A percentile compares a stretch with the other conserved stretches of the same genome.
phyloP scores from a whole-genome alignment of 768 basidiomycete genomes.

The Tephrocybe sp. region DNA sequence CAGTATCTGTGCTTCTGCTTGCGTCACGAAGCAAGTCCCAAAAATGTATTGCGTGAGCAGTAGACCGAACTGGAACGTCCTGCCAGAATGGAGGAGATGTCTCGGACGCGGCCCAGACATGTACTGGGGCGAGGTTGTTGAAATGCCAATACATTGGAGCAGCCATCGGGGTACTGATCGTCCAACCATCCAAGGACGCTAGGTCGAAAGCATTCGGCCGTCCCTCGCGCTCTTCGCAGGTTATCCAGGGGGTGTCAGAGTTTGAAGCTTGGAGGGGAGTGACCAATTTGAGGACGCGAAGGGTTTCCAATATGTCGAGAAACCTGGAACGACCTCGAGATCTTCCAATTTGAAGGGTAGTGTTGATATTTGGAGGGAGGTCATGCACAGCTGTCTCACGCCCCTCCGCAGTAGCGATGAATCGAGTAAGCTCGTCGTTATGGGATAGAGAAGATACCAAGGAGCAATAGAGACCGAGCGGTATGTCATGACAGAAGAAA shows the following conservation, averaged over 20 bases:
- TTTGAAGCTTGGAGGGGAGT: conserved; percentile 51
- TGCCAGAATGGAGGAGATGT: conserved; percentile 53
- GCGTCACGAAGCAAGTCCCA: conserved; percentile 58
- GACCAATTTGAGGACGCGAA: conserved; percentile 56
- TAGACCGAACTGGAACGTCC: conserved; percentile 37
- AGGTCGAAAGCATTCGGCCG: conserved; percentile 46
- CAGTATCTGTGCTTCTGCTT: conserved; percentile 35
- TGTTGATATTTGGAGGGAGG: conserved; percentile 48
- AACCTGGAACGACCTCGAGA: conserved; percentile 58
- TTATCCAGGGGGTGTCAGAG: conserved; percentile 39
- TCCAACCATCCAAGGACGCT: conserved; percentile 42
- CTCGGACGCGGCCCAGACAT: conserved; percentile 57
- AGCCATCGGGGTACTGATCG: conserved; percentile 36
- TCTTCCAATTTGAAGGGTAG: conserved; percentile 54
- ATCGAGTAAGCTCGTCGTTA: conserved; percentile 52
- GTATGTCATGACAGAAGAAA: conserved; percentile 62
- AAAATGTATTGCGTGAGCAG: conserved; percentile 39
- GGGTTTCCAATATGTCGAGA: conserved; percentile 56
- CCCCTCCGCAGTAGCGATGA: conserved; percentile 48
- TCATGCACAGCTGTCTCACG: conserved; percentile 47
- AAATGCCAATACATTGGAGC: conserved; percentile 69
- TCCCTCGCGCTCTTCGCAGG: conserved; percentile 38
- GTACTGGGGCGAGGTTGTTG: conserved; percentile 49
- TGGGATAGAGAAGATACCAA: conserved; percentile 56
- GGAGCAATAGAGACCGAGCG: conserved; percentile 63